Conservation (phyloP, 2,329 filamentous ascomycete genomes). For the Penicillium sp. region DNA sequence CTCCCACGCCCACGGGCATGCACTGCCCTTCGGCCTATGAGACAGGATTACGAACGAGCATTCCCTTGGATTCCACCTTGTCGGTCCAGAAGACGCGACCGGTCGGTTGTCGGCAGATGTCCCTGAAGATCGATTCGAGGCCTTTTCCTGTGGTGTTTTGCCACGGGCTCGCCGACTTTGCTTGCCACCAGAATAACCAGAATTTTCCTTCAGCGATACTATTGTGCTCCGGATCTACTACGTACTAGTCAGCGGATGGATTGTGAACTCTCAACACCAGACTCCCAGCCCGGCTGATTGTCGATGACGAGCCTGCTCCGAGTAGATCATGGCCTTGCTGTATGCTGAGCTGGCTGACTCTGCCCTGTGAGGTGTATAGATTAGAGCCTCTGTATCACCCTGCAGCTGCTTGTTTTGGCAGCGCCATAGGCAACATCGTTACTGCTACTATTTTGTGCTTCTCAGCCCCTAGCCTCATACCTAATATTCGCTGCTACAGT, state of each 20-base stretch:
- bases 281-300: background rate
- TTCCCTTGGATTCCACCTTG: slow-evolving; percentile 2
- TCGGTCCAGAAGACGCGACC: slow-evolving; percentile 6
- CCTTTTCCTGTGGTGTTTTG: background rate
- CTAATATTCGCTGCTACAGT: slow-evolving; percentile 7
- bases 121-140: slow-evolving; percentile 17
- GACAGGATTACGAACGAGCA: background rate
- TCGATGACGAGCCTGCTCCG: background rate
- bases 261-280: background rate
- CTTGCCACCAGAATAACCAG: slow-evolving; percentile 8
- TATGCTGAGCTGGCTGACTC: slow-evolving; percentile 5
- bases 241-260: background rate
- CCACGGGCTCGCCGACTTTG: slow-evolving; percentile 12
- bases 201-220: background rate
- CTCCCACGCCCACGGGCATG: background rate
- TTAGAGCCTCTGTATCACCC: background rate
- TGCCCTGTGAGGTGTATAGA: slow-evolving; percentile 1
- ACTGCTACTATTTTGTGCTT: slow-evolving; percentile 9
- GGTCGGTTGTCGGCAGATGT: slow-evolving; percentile 8
- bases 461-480: slow-evolving; percentile 1
- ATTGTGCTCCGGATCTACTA: background rate
- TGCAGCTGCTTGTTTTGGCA: background rate
- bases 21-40: slow-evolving; percentile 20
- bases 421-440: slow-evolving; percentile 16
- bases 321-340: background rate